A percentile compares a stretch with the other conserved stretches of the same genome.
Evolutionary conservation across 2,329 filamentous ascomycete species (phyloP).

Genomic region (Fonsecaea multimorphosa): DNA sequence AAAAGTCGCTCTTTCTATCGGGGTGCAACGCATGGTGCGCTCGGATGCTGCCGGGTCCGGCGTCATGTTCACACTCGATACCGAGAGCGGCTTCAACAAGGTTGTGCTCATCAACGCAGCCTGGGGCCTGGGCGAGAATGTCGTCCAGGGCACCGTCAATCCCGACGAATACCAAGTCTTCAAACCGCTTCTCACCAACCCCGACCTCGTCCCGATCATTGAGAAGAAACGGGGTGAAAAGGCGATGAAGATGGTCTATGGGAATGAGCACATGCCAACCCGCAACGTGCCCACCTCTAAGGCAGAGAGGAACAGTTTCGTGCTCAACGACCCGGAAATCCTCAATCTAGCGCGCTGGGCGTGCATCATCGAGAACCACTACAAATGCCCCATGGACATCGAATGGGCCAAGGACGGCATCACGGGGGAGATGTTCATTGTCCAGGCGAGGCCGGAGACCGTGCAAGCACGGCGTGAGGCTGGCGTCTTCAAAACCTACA

Average conservation of each 20-base stretch:
- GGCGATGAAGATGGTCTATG: slow-evolving; percentile 46
- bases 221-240: slow-evolving; percentile 48
- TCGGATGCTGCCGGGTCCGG: slow-evolving; percentile 47
- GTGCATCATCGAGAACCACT: slow-evolving; percentile 47
- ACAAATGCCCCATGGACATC: slow-evolving; percentile 48
- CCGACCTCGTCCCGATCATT: slow-evolving; percentile 43
- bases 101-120: slow-evolving; percentile 49
- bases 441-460: slow-evolving; percentile 49
- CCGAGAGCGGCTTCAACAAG: slow-evolving; percentile 49
- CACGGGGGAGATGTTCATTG: slow-evolving; percentile 44
- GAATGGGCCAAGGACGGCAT: slow-evolving; percentile 48
- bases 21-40: slow-evolving; percentile 43
- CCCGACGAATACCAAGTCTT: slow-evolving; percentile 51
- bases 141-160: slow-evolving; percentile 49
- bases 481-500: slow-evolving; percentile 46
- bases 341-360: slow-evolving; percentile 48
- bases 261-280: slow-evolving; percentile 41
- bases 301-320: slow-evolving; percentile 44
- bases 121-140: slow-evolving; percentile 50
- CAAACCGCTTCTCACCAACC: slow-evolving; percentile 45
- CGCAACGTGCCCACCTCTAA: slow-evolving; percentile 49
- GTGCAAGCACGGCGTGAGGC: slow-evolving; percentile 46
- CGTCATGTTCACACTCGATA: slow-evolving; percentile 52
- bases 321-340: slow-evolving; percentile 46
- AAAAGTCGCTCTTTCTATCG: slow-evolving; percentile 38